Base-by-base conservation (phyloP, 192 early-diverging fungal species). In the Backusella psychrophila region DNA sequence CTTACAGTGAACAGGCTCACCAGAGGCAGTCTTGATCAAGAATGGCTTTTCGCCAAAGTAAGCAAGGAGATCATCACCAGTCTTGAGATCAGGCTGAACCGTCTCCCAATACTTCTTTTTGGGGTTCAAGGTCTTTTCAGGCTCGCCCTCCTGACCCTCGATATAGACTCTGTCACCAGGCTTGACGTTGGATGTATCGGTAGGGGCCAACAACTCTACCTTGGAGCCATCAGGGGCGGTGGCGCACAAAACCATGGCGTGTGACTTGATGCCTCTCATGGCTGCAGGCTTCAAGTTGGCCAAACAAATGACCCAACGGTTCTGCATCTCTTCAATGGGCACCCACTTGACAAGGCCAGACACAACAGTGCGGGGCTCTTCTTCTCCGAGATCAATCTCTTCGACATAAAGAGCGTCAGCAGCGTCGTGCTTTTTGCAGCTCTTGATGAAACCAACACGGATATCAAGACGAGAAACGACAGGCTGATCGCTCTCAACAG, bases 101-200 rank as follows among this genome's bases (percentile, higher is more conserved):
- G 95, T 94, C 81, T 99, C 98, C 89, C 90, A 99, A 74, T 97
- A 90, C 88, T 99, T 99, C 90, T 96, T 96, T 89, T 99, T 99
- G 76, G 98, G 96, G 82, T 97, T 97, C 73, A 99, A 90, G 34
- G 93, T 88, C 74, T 88, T 91, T 77, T 98, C 96, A 35, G 98
- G 96, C 76, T 86, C 91, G 69, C 86, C 94, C 88, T 96, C 92
- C 77, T 92, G 90, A 38, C 95, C 96, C 33, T 94, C 94, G 87
- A 98, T 96, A 88, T 86, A 96, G 70, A 97, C 93, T 69, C 90
- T 89, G 76, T 96, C 95, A 63, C 98, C 98, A 21, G 98, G 96
- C 80, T 90, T 88, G 76, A 90, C 89, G 38, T 93, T 93, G 74
- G 87, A 85, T 29, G 97, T 94, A 71, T 83, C 82, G 19, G 74